These are phyloP conservation scores for Thermomyces lanuginosus DNA, from an alignment of 2,329 filamentous ascomycete species.

Conservation along the genomic window DNA sequence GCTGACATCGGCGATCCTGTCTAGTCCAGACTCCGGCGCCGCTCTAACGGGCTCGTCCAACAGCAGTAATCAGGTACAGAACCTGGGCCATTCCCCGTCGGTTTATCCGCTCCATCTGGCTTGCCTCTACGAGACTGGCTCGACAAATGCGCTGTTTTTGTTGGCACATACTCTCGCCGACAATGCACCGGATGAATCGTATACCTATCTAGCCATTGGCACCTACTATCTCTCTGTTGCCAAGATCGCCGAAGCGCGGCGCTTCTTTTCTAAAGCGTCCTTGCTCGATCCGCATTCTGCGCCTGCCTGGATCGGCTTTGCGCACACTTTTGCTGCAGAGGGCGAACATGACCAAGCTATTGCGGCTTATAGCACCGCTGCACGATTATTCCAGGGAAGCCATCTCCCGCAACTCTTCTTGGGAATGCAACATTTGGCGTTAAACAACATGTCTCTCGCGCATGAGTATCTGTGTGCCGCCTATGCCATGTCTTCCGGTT, in stretches of 20 bases:
- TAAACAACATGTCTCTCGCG: conserved; percentile 87
- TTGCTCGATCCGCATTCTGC: conserved; percentile 97
- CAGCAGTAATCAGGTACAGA: conserved; percentile 17
- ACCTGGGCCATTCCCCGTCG: conserved; percentile 28
- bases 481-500: conserved; percentile 42
- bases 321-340: conserved; percentile 93
- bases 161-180: conserved; percentile 87
- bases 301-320: conserved; percentile 96
- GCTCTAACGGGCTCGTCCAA: conserved; percentile 10
- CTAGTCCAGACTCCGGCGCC: conserved; percentile 77
- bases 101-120: conserved; percentile 85
- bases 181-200: conserved; percentile 75
- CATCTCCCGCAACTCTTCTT: conserved; percentile 91
- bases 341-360: conserved; percentile 98
- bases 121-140: conserved; percentile 70
- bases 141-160: conserved; percentile 79
- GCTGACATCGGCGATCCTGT: conserved; percentile 69
- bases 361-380: conserved; percentile 89
- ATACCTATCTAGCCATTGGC: conserved; percentile 85
- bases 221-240: conserved; percentile 84
- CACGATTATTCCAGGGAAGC: conserved; percentile 86
- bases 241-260: conserved; percentile 79
- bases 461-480: conserved; percentile 89
- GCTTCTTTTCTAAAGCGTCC: conserved; percentile 93
- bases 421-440: conserved; percentile 93